Conservation (phyloP, 176 grass and related monocot genomes). For the Olyra latifolia region DNA sequence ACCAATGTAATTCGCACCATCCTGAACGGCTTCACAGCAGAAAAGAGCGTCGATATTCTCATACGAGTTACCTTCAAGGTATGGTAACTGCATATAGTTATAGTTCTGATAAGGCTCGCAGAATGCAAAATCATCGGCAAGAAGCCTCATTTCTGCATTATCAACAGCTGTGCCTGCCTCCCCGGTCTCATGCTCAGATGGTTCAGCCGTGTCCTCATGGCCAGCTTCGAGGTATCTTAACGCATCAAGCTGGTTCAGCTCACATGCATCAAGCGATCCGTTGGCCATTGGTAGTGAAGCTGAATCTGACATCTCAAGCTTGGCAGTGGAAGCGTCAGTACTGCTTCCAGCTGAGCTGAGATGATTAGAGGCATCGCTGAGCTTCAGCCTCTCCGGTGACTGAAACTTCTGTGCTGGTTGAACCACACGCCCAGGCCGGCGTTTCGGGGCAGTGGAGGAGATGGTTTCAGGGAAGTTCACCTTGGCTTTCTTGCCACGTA, state of each 20-base stretch:
- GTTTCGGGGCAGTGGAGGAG: constrained; percentile 2
- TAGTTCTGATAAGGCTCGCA: constrained; percentile 15
- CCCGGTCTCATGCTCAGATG: not conserved
- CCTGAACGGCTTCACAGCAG: not conserved
- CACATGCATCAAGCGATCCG: constrained; percentile 1
- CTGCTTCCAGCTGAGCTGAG: constrained; percentile 6
- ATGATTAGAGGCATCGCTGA: not conserved
- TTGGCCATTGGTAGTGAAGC: not conserved
- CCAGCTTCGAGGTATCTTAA: not conserved
- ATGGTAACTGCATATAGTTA: constrained; percentile 20
- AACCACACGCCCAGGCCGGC: not conserved
- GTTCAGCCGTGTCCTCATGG: not conserved
- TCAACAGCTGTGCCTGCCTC: not conserved
- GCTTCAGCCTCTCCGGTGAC: not conserved
- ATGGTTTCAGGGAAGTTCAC: constrained; percentile 61
- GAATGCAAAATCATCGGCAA: not conserved
- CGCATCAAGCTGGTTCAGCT: constrained; percentile 9
- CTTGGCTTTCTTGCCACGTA: constrained; percentile 82
- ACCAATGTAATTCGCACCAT: not conserved
- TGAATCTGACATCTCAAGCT: constrained; percentile 4
- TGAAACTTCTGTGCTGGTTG: not conserved
- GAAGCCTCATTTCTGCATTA: not conserved
- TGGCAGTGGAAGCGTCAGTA: not conserved
- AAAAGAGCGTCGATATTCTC: constrained; percentile 16
- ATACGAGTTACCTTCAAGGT: constrained; percentile 11